Evolutionary conservation across 148 eudicot species (phyloP), one percentile per base, ranked within the genome.

Genomic region (Fagopyrum esculentum): DNA sequence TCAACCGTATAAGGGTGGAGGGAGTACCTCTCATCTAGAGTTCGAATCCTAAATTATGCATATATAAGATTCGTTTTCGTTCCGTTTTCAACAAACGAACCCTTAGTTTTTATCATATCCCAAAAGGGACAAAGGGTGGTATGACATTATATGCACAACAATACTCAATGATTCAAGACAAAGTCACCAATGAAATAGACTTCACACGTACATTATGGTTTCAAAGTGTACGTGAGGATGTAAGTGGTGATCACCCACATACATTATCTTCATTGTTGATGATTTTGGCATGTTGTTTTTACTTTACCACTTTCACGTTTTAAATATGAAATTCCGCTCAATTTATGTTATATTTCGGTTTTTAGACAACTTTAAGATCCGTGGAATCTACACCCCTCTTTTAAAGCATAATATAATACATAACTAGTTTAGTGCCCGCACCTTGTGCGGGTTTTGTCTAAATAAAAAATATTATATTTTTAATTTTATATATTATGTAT

Each of bases 301-400:
- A 66, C 47, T 66, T 66, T 40, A 66, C 46, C 46, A 66, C 19
- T 2, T 4, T 66, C 71, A 66, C 71, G 71, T 66, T 66, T 66
- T 66, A 11, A 26, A 66, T 5, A 22, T 66, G 71, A 40, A n/a
- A 66, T 3, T 15, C 71, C 9, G 15, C 16, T 15, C 19, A 12
- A 66, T 13, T 66, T 8, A 13, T 64, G 10, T 64, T 4, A 35
- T 5, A 29, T 30, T 29, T 10, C n/a, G 17, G 6, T 35, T 63
- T 5, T 17, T 64, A 13, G 13, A 45, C 6, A 64, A 46, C 47
- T 43, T 66, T 40, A 12, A 12, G 12, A 49, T 35, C 0, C 22
- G 30, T 29, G 43, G 68, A 61, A 61, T 61, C 44, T 61, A 26
- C 68, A 9, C 43, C 19, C 43, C 43, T 29, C 13, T 43, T 61